These are phyloP conservation scores for Fusarium clavum DNA, from an alignment of 2,329 filamentous ascomycete genomes.

Conservation along the genomic window DNA sequence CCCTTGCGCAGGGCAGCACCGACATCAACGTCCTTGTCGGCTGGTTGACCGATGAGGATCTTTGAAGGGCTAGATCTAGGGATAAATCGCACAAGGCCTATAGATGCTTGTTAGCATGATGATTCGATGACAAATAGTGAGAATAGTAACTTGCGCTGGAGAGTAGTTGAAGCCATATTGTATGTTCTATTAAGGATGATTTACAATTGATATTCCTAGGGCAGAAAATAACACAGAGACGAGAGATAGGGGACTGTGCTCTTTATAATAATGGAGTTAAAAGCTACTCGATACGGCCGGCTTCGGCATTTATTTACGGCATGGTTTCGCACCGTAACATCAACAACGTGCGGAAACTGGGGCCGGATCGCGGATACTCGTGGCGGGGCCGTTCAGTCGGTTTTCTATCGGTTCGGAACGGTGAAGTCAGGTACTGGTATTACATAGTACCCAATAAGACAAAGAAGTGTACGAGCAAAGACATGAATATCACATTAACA, in stretches of 20 bases:
- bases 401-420: slow-evolving; percentile 20
- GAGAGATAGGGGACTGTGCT: slow-evolving; percentile 3
- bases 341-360: slow-evolving; percentile 21
- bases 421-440: background rate
- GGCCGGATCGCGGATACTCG: slow-evolving; percentile 16
- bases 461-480: background rate
- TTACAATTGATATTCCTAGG: background rate
- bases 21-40: slow-evolving; percentile 65
- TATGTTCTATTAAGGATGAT: background rate
- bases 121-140: background rate
- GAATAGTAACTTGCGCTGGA: slow-evolving; percentile 36
- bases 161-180: slow-evolving; percentile 38
- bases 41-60: slow-evolving; percentile 67
- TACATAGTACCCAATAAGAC: no score
- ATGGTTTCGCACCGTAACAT: slow-evolving; percentile 2
- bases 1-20: slow-evolving; percentile 67
- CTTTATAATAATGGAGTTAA: slow-evolving; percentile 28
- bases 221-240: background rate
- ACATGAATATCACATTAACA: background rate
- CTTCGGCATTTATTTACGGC: slow-evolving; percentile 27
- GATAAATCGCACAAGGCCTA: slow-evolving; percentile 70
- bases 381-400: background rate
- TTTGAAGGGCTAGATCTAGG: slow-evolving; percentile 62
- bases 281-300: slow-evolving; percentile 23
- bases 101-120: background rate